Base-by-base conservation (phyloP, 2,329 filamentous ascomycete genomes). In the Penicillium digitatum region DNA sequence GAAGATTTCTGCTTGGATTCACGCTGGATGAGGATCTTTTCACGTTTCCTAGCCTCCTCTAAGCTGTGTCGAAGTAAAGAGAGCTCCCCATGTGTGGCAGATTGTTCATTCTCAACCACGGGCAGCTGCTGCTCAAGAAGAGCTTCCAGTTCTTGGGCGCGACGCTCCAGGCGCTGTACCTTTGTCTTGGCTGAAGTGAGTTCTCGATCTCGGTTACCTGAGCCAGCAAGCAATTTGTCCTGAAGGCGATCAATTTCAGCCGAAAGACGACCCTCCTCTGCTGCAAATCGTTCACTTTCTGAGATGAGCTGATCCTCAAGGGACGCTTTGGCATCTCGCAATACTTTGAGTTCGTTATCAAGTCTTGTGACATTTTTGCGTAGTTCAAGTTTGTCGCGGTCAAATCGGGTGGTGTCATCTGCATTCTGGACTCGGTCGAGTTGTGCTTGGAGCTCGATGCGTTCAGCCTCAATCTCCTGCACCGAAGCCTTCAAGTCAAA, bases 351-450 rank as follows among this genome's bases (percentile, higher is more conserved):
- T 64, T 90, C 87, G 57, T 77, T 81, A 59, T 90, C 87, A 18
- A 89, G 78, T 64, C 85, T 87, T 58, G 85, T 75, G 67, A 86
- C 87, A n/a, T 82, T 75, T 27, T 85, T 84, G 18, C 86, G 83
- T 24, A 90, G 76, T 51, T 89, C 85, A 43, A 87, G 74, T 60
- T 86, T 85, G 65, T 90, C 87, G 57, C 86, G 82, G 61, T 89
- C 87, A 43, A 87, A 69, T 12, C 80, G 81, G 62, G 83, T 80
- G 1, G 80, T 82, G 55, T 86, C 82, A 52, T 77, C 76, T 29
- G 80, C 80, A 52, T 81, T 79, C 37, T 82, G 77, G 57, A 77
- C 68, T 24, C 79, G 78, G 42, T 79, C 78, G 20, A 89, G 74
- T 63, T 87, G 83, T 31, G 74, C 80, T 53, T 86, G 81, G 20